phyloP scores from a whole-genome alignment of 192 early-diverging fungal genomes.

The Entrophospora sp. region DNA sequence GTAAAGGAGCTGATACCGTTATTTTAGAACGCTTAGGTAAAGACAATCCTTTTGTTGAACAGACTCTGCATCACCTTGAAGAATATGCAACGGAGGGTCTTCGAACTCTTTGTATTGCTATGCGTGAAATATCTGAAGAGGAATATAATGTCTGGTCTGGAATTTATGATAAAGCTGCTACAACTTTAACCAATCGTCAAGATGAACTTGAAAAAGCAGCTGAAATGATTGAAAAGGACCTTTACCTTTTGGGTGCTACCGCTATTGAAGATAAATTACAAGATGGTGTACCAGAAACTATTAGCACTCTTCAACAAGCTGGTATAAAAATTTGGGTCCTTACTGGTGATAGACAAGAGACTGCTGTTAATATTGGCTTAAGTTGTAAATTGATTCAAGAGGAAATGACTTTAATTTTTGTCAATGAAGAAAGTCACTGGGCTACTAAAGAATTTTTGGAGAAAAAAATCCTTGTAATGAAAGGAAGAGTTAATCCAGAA shows the following conservation, averaged over 20 bases:
- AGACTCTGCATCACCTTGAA: conserved; percentile 71
- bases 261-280: conserved; percentile 99
- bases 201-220: conserved; percentile 86
- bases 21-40: conserved; percentile 82
- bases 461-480: conserved; percentile 76
- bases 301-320: conserved; percentile 88
- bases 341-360: conserved; percentile 97
- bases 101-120: conserved; percentile 91
- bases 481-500: conserved; percentile 27
- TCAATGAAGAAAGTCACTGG: conserved; percentile 85
- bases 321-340: conserved; percentile 97
- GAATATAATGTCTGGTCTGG: conserved; percentile 81
- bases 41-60: conserved; percentile 62
- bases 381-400: conserved; percentile 94
- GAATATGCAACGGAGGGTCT: conserved; percentile 95
- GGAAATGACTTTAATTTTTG: conserved; percentile 90
- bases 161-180: conserved; percentile 80
- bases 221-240: conserved; percentile 89
- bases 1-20: conserved; percentile 97
- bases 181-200: conserved; percentile 80
- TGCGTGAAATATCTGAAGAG: conserved; percentile 81
- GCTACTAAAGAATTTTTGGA: conserved; percentile 90
- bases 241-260: conserved; percentile 90
- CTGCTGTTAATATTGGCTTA: conserved; percentile 98
- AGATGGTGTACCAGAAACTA: conserved; percentile 97